Percentiles rank a stretch among this genome's conserved stretches.
Conservation (phyloP, 2,329 filamentous ascomycete species). For the Cordyceps farinosa region DNA sequence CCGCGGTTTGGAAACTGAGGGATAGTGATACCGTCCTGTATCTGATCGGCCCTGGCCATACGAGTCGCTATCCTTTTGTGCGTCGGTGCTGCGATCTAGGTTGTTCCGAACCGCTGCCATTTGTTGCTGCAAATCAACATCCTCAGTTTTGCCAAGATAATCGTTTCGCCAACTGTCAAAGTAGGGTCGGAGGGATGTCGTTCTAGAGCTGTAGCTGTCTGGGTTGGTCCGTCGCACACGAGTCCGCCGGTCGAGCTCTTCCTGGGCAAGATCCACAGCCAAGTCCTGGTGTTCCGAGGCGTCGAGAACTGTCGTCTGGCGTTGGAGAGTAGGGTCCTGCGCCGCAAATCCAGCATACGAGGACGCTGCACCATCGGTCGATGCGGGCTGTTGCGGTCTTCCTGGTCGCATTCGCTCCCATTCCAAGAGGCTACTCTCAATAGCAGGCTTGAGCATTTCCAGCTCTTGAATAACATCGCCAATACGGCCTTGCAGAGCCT, state of each 20-base stretch:
- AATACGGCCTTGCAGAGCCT: slow-evolving; percentile 46
- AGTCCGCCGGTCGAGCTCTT: slow-evolving; percentile 67
- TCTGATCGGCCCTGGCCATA: slow-evolving; percentile 23
- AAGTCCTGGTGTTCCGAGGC: slow-evolving; percentile 69
- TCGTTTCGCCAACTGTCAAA: slow-evolving; percentile 11
- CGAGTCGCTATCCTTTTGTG: slow-evolving; percentile 20
- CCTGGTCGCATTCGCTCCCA: slow-evolving; percentile 56
- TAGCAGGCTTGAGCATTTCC: slow-evolving; percentile 74
- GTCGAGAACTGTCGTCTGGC: slow-evolving; percentile 59
- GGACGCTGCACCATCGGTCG: slow-evolving; percentile 24
- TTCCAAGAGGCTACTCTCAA: slow-evolving; percentile 66
- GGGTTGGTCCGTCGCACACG: slow-evolving; percentile 50
- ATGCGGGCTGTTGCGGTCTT: slow-evolving; percentile 22
- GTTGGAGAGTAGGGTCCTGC: slow-evolving; percentile 59
- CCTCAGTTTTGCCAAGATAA: slow-evolving; percentile 29
- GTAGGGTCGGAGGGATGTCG: slow-evolving; percentile 8
- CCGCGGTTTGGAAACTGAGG: slow-evolving; percentile 50
- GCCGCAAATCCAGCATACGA: slow-evolving; percentile 48
- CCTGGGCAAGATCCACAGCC: slow-evolving; percentile 71
- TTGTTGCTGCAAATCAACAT: slow-evolving; percentile 45
- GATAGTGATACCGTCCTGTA: slow-evolving; percentile 49
- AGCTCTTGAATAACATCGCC: slow-evolving; percentile 63
- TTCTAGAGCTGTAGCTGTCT: slow-evolving; percentile 7
- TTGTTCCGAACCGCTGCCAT: slow-evolving; percentile 51
- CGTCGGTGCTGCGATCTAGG: slow-evolving; percentile 38